Conservation (phyloP, 192 early-diverging fungal species). For the Entomortierella lignicola region DNA sequence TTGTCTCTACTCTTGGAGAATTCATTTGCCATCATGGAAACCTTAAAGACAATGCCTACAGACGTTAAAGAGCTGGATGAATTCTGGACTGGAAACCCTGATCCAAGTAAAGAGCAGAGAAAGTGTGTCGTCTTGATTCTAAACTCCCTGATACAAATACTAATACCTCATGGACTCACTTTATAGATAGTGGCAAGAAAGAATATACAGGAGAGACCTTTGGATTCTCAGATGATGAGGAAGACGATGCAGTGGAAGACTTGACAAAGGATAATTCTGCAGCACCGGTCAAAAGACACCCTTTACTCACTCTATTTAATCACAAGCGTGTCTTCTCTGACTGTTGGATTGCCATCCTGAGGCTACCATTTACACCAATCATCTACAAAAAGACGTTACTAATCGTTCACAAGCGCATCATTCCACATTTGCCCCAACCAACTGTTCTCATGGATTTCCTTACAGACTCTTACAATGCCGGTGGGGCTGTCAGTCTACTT, state of each 20-base stretch:
- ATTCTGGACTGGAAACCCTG: conserved; percentile 73
- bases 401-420: conserved; percentile 87
- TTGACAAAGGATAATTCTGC: conserved; percentile 33
- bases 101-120: conserved; percentile 36
- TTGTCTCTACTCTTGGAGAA: conserved; percentile 64
- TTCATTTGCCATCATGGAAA: conserved; percentile 68
- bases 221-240: conserved; percentile 50
- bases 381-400: conserved; percentile 87
- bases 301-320: conserved; percentile 55
- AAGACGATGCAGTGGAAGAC: conserved; percentile 38
- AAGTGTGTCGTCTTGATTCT: too few relatives aligned
- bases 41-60: conserved; percentile 69
- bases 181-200: conserved; percentile 50
- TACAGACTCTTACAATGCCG: conserved; percentile 87
- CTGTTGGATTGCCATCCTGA: conserved; percentile 83
- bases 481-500: conserved; percentile 89
- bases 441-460: conserved; percentile 92
- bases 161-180: not conserved
- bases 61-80: conserved; percentile 63
- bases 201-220: conserved; percentile 38
- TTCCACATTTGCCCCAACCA: conserved; percentile 87
- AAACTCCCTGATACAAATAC: too few relatives aligned
- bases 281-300: conserved; percentile 30
- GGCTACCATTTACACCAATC: conserved; percentile 73
- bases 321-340: conserved; percentile 82